A percentile compares a stretch with the other conserved stretches of the same genome.
Conservation (phyloP, 176 grass and related monocot genomes). For the Olyra latifolia region DNA sequence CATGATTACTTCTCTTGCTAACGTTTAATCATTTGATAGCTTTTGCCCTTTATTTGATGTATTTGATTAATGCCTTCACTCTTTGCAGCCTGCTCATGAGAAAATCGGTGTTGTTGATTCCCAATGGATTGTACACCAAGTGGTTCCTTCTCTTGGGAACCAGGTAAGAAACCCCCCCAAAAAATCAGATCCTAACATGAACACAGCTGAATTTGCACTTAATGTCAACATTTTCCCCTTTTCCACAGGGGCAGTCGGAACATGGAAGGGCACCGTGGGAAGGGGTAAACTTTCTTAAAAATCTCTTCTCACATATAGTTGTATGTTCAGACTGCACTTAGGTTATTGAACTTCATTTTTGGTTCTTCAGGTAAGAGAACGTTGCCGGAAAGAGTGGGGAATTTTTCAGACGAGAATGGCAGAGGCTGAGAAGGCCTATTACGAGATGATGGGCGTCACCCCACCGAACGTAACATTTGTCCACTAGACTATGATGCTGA, state of each 20-base stretch:
- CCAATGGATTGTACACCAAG: slow-evolving; percentile 93
- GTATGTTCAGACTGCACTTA: not conserved
- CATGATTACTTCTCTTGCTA: not conserved
- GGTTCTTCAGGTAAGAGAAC: slow-evolving; percentile 60
- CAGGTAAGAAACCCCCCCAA: slow-evolving; percentile 42
- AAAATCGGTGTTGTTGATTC: slow-evolving; percentile 95
- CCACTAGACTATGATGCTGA: slow-evolving; percentile 24
- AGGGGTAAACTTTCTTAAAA: slow-evolving; percentile 50
- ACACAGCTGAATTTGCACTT: not conserved
- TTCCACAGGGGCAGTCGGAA: slow-evolving; percentile 57
- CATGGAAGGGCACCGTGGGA: slow-evolving; percentile 82
- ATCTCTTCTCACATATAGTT: not conserved
- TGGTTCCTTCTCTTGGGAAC: slow-evolving; percentile 80
- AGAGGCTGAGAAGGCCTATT: slow-evolving; percentile 78
- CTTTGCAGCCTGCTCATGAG: slow-evolving; percentile 71
- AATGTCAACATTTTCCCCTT: not conserved
- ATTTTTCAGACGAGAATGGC: slow-evolving; percentile 70
- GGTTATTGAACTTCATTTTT: not conserved
- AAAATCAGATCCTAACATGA: not conserved
- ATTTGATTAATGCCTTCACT: not conserved
- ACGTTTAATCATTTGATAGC: not conserved
- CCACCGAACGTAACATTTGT: slow-evolving; percentile 61
- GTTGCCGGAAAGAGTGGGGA: slow-evolving; percentile 80
- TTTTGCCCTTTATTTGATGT: not conserved
- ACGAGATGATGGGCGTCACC: slow-evolving; percentile 48